phyloP scores from a whole-genome alignment of 1,284 basidiomycete species.

The Porodaedalea pini region DNA sequence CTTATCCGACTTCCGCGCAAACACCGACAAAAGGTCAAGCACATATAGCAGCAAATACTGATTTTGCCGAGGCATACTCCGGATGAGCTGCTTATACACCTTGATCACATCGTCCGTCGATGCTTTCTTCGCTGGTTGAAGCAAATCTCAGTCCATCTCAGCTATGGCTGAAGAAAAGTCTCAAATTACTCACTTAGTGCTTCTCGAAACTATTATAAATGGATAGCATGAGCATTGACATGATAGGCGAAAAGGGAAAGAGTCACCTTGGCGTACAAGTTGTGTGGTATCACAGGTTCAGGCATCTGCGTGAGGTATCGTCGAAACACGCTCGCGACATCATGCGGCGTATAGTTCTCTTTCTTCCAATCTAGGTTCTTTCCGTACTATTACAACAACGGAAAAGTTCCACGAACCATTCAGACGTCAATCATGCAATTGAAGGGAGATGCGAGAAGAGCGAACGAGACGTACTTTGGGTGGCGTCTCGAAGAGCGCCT shows the following conservation, averaged over 20 bases:
- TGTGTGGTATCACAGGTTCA: conserved; percentile 86
- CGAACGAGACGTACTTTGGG: conserved; percentile 60
- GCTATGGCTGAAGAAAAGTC: neutral
- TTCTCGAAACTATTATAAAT: conserved; percentile 67
- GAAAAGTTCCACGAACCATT: neutral
- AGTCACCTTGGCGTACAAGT: conserved; percentile 83
- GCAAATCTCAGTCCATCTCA: conserved; percentile 3
- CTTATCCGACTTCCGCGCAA: conserved; percentile 85
- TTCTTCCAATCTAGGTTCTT: conserved; percentile 89
- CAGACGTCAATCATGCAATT: neutral
- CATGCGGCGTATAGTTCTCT: conserved; percentile 86
- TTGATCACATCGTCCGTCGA: conserved; percentile 54
- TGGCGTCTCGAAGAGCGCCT: conserved; percentile 84
- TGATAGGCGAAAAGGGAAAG: conserved; percentile 1
- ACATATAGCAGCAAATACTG: conserved; percentile 96
- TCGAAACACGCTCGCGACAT: conserved; percentile 94
- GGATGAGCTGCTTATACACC: conserved; percentile 83
- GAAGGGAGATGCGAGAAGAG: conserved; percentile 1
- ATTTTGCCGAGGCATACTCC: conserved; percentile 80
- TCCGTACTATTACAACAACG: conserved; percentile 64
- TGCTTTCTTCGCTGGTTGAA: conserved; percentile 55
- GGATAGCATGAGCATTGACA: conserved; percentile 14
- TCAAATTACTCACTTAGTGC: conserved; percentile 54
- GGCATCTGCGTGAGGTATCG: conserved; percentile 97
- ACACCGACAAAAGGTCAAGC: conserved; percentile 92